These are phyloP conservation scores for Chenopodium quinoa DNA, from an alignment of 148 eudicot genomes.

Conservation along the genomic window DNA sequence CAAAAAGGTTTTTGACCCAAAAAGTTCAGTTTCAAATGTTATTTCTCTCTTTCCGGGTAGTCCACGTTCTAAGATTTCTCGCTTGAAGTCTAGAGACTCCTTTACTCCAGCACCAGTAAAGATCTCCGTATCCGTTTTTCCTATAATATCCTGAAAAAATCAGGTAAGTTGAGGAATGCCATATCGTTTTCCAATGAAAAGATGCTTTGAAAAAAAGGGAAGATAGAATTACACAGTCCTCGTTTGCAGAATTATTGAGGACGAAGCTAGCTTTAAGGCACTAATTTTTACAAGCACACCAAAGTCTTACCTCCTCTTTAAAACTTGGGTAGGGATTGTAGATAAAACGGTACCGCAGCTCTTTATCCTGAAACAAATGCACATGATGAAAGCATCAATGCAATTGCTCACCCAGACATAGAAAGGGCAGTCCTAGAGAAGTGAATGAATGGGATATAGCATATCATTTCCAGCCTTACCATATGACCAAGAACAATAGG, in stretches of 20 bases:
- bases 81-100: slow-evolving; percentile 84
- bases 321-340: slow-evolving; percentile 84
- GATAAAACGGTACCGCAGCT: slow-evolving; percentile 76
- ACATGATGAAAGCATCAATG: slow-evolving; percentile 14
- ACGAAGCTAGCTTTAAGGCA: background rate
- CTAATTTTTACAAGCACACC: background rate
- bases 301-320: slow-evolving; percentile 62
- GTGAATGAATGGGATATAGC: background rate
- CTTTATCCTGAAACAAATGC: slow-evolving; percentile 62
- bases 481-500: slow-evolving; percentile 91
- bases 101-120: slow-evolving; percentile 80
- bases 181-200: slow-evolving; percentile 23
- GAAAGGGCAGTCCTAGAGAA: background rate
- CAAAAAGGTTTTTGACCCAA: slow-evolving; percentile 81
- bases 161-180: slow-evolving; percentile 35
- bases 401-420: background rate
- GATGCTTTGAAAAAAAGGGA: slow-evolving; percentile 23
- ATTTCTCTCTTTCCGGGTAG: slow-evolving; percentile 86
- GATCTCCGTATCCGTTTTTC: slow-evolving; percentile 86
- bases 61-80: slow-evolving; percentile 82
- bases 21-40: slow-evolving; percentile 79
- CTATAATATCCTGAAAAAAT: slow-evolving; percentile 81
- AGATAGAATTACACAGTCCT: background rate
- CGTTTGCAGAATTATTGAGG: background rate
- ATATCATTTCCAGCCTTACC: slow-evolving; percentile 39